Percentiles rank a stretch among this genome's conserved stretches.
Conservation (phyloP, 2,329 filamentous ascomycete species). For the Metarhizium guizhouense region DNA sequence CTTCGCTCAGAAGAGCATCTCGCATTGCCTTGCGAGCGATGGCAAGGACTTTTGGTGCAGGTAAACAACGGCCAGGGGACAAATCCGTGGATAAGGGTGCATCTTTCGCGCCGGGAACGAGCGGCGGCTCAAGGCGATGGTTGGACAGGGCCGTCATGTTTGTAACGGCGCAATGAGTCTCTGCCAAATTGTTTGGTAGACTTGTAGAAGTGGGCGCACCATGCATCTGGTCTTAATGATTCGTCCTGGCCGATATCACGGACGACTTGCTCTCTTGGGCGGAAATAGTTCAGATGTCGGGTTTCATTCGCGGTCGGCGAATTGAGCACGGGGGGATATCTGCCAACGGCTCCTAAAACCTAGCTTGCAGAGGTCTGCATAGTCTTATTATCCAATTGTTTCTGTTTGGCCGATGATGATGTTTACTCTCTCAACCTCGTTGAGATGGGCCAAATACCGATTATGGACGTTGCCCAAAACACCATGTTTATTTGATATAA, state of each 20-base stretch:
- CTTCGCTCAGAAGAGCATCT: conserved; percentile 56
- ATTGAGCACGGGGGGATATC: too few species aligned
- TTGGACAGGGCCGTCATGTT: not conserved
- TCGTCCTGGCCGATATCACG: too few species aligned
- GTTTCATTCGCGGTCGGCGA: too few species aligned
- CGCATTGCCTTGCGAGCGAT: conserved; percentile 60
- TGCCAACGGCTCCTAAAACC: too few species aligned
- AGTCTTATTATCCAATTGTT: too few species aligned
- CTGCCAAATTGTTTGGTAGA: not conserved
- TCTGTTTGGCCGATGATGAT: too few species aligned
- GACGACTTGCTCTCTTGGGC: too few species aligned
- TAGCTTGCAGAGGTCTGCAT: too few species aligned
- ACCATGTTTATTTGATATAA: not conserved
- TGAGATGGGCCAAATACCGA: too few species aligned
- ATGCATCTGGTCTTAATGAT: not conserved
- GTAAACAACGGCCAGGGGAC: not conserved
- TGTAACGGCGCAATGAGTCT: not conserved
- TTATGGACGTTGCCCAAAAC: too few species aligned
- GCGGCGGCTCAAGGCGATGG: not conserved
- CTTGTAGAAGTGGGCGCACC: not conserved
- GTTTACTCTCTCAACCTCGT: too few species aligned
- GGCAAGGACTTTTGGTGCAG: conserved; percentile 43
- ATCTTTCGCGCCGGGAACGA: not conserved
- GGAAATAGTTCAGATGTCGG: too few species aligned
- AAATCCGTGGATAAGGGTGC: not conserved